Evolutionary conservation across 1,284 basidiomycete species (phyloP).

Genomic region (Pisolithus thermaeus): DNA sequence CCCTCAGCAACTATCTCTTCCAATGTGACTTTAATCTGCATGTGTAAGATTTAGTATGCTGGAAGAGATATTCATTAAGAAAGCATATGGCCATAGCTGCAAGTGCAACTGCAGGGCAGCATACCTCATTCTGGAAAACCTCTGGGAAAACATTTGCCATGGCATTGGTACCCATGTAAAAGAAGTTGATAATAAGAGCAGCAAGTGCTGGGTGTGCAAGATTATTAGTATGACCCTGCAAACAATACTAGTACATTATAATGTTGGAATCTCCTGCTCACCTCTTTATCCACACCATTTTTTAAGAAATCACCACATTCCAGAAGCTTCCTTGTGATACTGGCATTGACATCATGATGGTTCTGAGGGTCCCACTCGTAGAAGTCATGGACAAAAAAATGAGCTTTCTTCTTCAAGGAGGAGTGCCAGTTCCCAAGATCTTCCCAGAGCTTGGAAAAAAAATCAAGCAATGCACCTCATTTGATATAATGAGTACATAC

Average conservation of each 20-base stretch:
- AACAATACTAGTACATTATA: neutral
- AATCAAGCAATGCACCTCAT: no score
- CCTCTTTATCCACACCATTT: neutral
- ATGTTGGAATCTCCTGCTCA: neutral
- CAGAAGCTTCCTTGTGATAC: neutral
- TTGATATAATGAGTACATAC: neutral
- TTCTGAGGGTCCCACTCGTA: neutral
- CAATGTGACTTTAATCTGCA: neutral
- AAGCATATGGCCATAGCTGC: neutral
- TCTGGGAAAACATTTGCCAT: neutral
- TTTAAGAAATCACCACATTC: neutral
- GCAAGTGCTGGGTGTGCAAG: neutral
- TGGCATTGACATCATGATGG: neutral
- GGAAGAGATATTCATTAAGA: neutral
- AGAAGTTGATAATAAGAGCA: neutral
- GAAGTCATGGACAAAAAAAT: neutral
- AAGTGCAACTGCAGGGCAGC: neutral
- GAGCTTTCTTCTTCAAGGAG: neutral
- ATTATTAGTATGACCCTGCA: neutral
- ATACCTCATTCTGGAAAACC: constrained; percentile 1
- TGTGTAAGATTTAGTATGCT: neutral
- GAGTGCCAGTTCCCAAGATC: neutral
- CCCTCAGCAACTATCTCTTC: neutral
- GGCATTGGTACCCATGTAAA: neutral
- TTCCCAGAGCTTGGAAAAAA: neutral